Conservation (phyloP, 208 protist genomes). For the Spongospora subterranea region DNA sequence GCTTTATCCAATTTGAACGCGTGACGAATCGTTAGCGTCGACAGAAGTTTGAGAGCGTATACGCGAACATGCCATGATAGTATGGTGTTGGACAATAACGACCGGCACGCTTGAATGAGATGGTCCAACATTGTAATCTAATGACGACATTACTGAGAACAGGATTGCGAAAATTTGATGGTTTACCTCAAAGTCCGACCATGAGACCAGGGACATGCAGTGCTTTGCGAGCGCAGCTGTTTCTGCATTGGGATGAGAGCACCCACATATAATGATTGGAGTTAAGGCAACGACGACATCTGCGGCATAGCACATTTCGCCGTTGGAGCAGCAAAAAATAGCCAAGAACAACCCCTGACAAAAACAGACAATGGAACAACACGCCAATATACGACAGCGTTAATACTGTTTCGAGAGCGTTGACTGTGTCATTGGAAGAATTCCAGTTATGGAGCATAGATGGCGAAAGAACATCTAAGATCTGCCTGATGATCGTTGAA, state of each 20-base stretch:
- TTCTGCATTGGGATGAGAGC: constrained; percentile 35
- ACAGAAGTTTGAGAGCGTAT: background rate
- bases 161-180: background rate
- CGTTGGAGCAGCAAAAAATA: background rate
- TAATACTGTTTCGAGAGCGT: constrained; percentile 12
- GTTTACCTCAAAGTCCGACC: background rate
- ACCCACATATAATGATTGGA: background rate
- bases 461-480: background rate
- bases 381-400: background rate
- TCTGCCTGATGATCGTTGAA: background rate
- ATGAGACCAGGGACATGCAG: background rate
- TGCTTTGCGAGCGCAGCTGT: constrained; percentile 44
- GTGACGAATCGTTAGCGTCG: background rate
- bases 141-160: background rate
- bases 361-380: background rate
- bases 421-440: background rate
- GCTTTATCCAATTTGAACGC: background rate
- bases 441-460: background rate
- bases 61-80: background rate
- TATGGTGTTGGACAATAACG: background rate
- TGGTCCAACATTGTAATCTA: background rate
- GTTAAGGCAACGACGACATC: background rate
- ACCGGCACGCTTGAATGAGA: background rate
- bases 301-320: background rate
- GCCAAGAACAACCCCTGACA: background rate